These are phyloP conservation scores for Dipodascus geniculatus DNA, from an alignment of 805 yeast species.

Conservation along the genomic window DNA sequence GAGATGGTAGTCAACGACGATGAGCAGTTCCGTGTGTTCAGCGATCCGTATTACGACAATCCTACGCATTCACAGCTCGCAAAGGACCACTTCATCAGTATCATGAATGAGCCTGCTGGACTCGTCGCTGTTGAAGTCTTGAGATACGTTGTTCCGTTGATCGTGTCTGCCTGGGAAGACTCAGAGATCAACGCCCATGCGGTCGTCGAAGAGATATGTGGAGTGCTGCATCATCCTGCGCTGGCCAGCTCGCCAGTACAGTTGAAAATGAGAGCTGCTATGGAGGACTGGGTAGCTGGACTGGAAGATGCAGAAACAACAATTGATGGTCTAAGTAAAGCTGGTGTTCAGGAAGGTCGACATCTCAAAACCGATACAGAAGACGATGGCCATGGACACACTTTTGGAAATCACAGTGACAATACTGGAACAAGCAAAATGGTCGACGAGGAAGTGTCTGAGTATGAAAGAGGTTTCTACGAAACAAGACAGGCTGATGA, in stretches of 20 bases:
- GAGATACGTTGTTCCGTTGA: conserved; percentile 11
- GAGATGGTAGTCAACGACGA: conserved; percentile 12
- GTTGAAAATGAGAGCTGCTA: conserved; percentile 12
- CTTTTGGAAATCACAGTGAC: not conserved
- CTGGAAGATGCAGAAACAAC: conserved; percentile 4
- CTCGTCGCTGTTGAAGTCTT: conserved; percentile 13
- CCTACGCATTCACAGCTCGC: conserved; percentile 17
- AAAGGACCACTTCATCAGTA: conserved; percentile 16
- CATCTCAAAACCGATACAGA: not conserved
- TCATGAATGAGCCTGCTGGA: conserved; percentile 16
- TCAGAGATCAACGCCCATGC: conserved; percentile 8
- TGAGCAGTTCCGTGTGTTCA: conserved; percentile 17
- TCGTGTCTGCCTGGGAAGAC: conserved; percentile 14
- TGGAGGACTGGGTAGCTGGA: conserved; percentile 10
- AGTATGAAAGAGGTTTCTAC: not conserved
- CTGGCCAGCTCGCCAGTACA: conserved; percentile 10
- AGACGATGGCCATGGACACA: not conserved
- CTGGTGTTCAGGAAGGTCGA: conserved; percentile 11
- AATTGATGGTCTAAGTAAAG: conserved; percentile 9
- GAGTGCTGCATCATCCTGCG: conserved; percentile 17
- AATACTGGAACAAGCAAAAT: not conserved
- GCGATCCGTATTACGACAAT: conserved; percentile 10
- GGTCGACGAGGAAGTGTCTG: not conserved
- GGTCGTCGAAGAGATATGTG: conserved; percentile 9
- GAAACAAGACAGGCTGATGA: not conserved